These are phyloP conservation scores for Aspergillus calidoustus DNA, from an alignment of 2,329 filamentous ascomycete species.

Conservation along the genomic window DNA sequence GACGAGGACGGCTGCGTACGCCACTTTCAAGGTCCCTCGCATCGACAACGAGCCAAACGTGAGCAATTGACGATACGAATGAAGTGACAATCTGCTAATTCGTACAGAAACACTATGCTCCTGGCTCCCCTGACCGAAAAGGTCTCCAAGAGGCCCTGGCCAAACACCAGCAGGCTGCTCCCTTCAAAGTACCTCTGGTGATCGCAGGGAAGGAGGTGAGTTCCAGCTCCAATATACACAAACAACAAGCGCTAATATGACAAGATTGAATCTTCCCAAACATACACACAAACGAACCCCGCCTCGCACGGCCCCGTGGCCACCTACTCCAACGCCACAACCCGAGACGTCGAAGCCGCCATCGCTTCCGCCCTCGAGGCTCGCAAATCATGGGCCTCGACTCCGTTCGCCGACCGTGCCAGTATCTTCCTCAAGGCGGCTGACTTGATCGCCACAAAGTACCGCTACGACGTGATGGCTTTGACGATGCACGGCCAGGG, in stretches of 20 bases:
- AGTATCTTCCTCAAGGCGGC: conserved; percentile 96
- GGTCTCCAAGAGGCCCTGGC: conserved; percentile 76
- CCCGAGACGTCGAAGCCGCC: conserved; percentile 74
- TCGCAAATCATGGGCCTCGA: conserved; percentile 80
- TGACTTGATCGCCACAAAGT: conserved; percentile 87
- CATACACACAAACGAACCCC: conserved; percentile 74
- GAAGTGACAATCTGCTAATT: conserved; percentile 6
- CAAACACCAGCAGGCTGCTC: conserved; percentile 67
- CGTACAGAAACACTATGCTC: conserved; percentile 80
- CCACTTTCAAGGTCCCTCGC: conserved; percentile 84
- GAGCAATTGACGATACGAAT: conserved; percentile 43
- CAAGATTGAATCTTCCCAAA: conserved; percentile 39
- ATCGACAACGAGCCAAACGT: conserved; percentile 96
- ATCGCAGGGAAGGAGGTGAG: conserved; percentile 80
- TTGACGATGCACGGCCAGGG: conserved; percentile 95
- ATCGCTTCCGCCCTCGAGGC: conserved; percentile 86
- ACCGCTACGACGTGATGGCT: conserved; percentile 96
- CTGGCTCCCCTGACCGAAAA: conserved; percentile 78
- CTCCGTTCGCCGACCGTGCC: conserved; percentile 88
- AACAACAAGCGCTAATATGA: neutral
- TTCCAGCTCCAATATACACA: conserved; percentile 9
- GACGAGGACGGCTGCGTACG: conserved; percentile 61
- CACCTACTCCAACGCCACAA: conserved; percentile 80
- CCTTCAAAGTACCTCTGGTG: conserved; percentile 79
- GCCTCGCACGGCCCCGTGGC: conserved; percentile 80